phyloP scores from a whole-genome alignment of 2,329 filamentous ascomycete species.

The Sarocladiaceae sp. region DNA sequence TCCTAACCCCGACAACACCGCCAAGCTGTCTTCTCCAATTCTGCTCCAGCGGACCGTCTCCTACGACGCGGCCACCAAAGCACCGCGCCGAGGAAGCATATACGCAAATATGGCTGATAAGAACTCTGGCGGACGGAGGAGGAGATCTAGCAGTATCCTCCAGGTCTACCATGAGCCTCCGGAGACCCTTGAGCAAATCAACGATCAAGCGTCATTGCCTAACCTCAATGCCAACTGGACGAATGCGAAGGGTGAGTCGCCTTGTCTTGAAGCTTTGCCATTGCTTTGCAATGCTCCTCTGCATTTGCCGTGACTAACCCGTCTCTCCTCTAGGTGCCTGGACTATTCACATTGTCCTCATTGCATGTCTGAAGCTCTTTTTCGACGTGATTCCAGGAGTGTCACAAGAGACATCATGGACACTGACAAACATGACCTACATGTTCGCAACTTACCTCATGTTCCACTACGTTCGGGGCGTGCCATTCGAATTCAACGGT shows the following conservation, averaged over 20 bases:
- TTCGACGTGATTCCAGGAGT: constrained; percentile 96
- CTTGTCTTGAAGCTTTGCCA: not conserved
- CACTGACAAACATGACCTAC: constrained; percentile 96
- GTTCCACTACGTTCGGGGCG: constrained; percentile 98
- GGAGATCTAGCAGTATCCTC: constrained; percentile 91
- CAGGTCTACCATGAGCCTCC: constrained; percentile 93
- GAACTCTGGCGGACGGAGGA: constrained; percentile 64
- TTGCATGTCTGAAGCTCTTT: constrained; percentile 87
- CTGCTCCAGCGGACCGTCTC: constrained; percentile 86
- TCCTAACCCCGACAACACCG: constrained; percentile 59
- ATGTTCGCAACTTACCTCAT: constrained; percentile 99
- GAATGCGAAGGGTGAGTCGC: constrained; percentile 80
- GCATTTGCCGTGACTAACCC: not conserved
- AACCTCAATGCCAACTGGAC: constrained; percentile 99
- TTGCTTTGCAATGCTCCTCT: not conserved
- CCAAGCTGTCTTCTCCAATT: constrained; percentile 91
- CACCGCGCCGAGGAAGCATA: constrained; percentile 57
- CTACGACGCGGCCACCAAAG: constrained; percentile 70
- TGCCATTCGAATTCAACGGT: constrained; percentile 98
- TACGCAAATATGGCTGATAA: constrained; percentile 57
- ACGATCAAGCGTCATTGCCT: constrained; percentile 88
- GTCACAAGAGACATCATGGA: constrained; percentile 98
- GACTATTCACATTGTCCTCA: constrained; percentile 95
- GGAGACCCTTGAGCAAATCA: constrained; percentile 96
- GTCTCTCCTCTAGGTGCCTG: constrained; percentile 68